A percentile compares a stretch with the other conserved stretches of the same genome.
phyloP scores from a whole-genome alignment of 257 asterid species.

The Nicotiana tomentosiformis region DNA sequence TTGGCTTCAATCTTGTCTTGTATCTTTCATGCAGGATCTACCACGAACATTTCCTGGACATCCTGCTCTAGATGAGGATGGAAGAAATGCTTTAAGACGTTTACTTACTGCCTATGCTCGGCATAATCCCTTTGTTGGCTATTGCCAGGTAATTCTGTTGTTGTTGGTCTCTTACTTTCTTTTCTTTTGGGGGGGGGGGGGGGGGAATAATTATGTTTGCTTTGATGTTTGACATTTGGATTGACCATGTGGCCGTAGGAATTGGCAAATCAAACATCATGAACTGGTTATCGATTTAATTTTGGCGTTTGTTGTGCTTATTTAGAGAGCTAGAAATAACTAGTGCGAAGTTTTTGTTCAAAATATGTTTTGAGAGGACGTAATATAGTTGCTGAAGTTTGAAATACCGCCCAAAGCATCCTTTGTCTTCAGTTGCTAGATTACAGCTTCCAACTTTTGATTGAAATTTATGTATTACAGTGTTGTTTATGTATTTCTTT shows the following conservation, averaged over 20 bases:
- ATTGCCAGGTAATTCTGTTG: conserved; percentile 67
- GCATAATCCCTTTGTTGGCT: conserved; percentile 92
- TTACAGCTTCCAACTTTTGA: neutral
- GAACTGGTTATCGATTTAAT: neutral
- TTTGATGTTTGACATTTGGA: neutral
- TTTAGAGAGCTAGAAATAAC: neutral
- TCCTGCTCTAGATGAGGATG: conserved; percentile 93
- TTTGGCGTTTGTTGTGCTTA: neutral
- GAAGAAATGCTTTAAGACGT: conserved; percentile 93
- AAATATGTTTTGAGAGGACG: neutral
- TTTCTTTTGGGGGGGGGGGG: neutral
- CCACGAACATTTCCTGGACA: conserved; percentile 97
- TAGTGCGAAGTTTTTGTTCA: neutral
- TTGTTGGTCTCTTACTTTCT: neutral
- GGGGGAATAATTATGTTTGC: neutral
- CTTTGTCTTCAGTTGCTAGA: conserved; percentile 1
- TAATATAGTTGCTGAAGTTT: neutral
- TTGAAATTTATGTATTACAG: neutral
- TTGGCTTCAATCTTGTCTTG: neutral
- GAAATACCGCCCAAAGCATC: neutral
- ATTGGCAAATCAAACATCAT: neutral
- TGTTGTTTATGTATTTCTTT: neutral
- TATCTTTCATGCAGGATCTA: conserved; percentile 52
- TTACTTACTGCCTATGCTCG: conserved; percentile 90
- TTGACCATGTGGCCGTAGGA: neutral